Base-by-base conservation (phyloP, 1,284 basidiomycete genomes). In the Tremellales sp. region DNA sequence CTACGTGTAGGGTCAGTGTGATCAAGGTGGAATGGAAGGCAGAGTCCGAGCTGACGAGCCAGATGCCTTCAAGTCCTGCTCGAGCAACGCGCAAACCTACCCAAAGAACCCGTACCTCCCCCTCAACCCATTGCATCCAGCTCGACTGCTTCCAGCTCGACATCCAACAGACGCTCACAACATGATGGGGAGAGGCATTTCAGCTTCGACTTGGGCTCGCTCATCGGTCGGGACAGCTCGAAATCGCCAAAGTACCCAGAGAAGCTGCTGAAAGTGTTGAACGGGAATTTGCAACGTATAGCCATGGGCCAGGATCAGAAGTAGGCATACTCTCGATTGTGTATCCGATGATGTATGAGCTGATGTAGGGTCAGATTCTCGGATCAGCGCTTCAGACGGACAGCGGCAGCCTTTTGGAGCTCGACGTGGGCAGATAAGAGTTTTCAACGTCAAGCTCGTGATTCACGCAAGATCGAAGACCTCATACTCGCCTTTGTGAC, bases 381-480 rank as follows among this genome's bases (percentile, higher is more conserved):
- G 21, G 90, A 94, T 63, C 87, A 89, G 62, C 78, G 90, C 24
- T 85, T 90, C 25, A 83, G 92, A 36, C 80, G 89, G 42, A 89
- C 88, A 1, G 86, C 92, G 78, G 91, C 86, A 44, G 84, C 86
- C 25, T 96, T 94, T 72, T 96, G 92, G 70, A 62, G 59, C 0
- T 86, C 86, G 4, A 86, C 87, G 57, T 88, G 89, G 72, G 85
- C 85, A 65, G 84, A 89, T 52, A 85, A 88, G 43, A 80, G 78
- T 26, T 93, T 93, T 76, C 83, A 87, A 54, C 81, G 83, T 37
- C 88, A 92, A 64, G 85, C 97, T 82, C 90, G 91, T 70, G 92
- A 97, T 72, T 93, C 91, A 64, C 81, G 96, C 42, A 96, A 94
- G 76, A 87, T 97, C 46, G 96, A 99, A 74, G 92, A 97, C 58